These are phyloP conservation scores for Botrytis paeoniae DNA, from an alignment of 2,329 filamentous ascomycete genomes.

Conservation along the genomic window DNA sequence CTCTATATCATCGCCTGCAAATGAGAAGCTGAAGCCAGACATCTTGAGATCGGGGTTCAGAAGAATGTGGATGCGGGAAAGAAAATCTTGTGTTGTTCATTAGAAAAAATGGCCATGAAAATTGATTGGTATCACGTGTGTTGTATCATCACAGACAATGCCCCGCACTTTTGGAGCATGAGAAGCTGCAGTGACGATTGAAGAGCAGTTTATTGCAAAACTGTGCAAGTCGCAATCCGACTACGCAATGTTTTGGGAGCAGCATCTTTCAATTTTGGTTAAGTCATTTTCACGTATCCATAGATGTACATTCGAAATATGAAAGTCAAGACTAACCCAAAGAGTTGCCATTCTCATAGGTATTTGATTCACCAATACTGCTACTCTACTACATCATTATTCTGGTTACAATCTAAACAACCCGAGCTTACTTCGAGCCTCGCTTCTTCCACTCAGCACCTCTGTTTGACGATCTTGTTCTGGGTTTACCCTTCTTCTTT, in stretches of 20 bases:
- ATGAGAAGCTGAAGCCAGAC: conserved; percentile 48
- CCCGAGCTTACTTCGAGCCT: conserved; percentile 37
- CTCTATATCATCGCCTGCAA: conserved; percentile 64
- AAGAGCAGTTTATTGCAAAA: not conserved
- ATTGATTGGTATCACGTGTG: conserved; percentile 13
- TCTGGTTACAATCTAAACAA: conserved; percentile 12
- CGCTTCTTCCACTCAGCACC: conserved; percentile 41
- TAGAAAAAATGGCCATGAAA: conserved; percentile 1
- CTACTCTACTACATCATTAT: not conserved
- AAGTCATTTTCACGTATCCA: not conserved
- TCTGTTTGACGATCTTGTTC: conserved; percentile 38
- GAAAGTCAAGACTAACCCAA: not conserved
- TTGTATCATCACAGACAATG: not conserved
- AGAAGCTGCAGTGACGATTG: not conserved
- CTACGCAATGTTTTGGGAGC: not conserved
- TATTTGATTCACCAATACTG: not conserved
- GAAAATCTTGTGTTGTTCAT: not conserved
- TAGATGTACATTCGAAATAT: not conserved
- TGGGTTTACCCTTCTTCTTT: conserved; percentile 46
- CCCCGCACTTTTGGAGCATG: conserved; percentile 11
- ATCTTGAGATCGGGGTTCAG: not conserved
- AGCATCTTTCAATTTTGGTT: not conserved
- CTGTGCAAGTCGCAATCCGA: not conserved
- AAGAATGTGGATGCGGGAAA: not conserved
- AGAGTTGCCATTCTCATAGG: not conserved